Percentiles rank a stretch among this genome's conserved stretches.
Evolutionary conservation across 768 basidiomycete species (phyloP).

Genomic region (Tubosaeta sp.): DNA sequence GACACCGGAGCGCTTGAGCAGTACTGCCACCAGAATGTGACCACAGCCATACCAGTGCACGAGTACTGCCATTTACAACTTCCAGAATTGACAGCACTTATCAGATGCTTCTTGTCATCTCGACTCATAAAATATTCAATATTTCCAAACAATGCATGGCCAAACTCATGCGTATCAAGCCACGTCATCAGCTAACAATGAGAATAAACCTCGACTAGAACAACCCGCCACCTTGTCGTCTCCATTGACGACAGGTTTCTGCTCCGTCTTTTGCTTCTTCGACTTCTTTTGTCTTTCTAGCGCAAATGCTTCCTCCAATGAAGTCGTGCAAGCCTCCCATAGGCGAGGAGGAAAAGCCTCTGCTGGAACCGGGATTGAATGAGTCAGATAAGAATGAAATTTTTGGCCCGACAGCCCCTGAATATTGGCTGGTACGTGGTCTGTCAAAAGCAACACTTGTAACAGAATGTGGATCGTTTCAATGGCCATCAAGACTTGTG

Average conservation of each 20-base stretch:
- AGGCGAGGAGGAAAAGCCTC: slow-evolving; percentile 31
- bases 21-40: too few relatives aligned
- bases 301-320: slow-evolving; percentile 45
- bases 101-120: too few relatives aligned
- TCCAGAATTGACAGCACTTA: too few relatives aligned
- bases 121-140: background rate
- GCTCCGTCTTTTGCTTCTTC: slow-evolving; percentile 32
- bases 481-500: slow-evolving; percentile 56
- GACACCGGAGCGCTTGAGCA: too few relatives aligned
- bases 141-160: background rate
- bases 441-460: slow-evolving; percentile 55
- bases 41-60: too few relatives aligned
- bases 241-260: slow-evolving; percentile 19
- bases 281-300: slow-evolving; percentile 45
- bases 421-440: slow-evolving; percentile 42
- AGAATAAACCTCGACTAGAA: slow-evolving; percentile 30
- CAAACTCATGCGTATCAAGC: slow-evolving; percentile 21
- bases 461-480: slow-evolving; percentile 59
- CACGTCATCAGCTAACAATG: slow-evolving; percentile 39
- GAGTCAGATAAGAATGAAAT: slow-evolving; percentile 54
- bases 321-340: slow-evolving; percentile 46
- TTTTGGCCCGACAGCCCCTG: slow-evolving; percentile 53
- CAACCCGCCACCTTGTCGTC: slow-evolving; percentile 12
- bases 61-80: too few relatives aligned
- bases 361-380: slow-evolving; percentile 16